These are phyloP conservation scores for Erythrophleum ivorense DNA, from an alignment of 331 rosid species.

Conservation along the genomic window DNA sequence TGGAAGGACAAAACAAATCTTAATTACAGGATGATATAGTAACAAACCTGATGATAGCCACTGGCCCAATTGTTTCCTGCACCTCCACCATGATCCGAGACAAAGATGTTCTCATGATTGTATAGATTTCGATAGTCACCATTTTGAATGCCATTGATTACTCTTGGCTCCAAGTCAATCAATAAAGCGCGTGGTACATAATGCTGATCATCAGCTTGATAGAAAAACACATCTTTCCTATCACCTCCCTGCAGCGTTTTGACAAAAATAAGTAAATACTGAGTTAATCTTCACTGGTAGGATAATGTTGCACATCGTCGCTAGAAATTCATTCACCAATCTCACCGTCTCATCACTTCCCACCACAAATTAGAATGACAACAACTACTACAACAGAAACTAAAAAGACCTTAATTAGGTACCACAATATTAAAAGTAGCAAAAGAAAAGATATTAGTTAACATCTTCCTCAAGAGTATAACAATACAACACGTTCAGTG, in stretches of 20 bases:
- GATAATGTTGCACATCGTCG: neutral
- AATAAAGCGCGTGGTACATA: constrained; percentile 91
- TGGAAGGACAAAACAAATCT: constrained; percentile 5
- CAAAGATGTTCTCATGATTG: constrained; percentile 91
- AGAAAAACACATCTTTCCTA: constrained; percentile 93
- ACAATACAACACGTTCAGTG: neutral
- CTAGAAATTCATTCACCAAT: neutral
- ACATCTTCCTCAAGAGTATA: neutral
- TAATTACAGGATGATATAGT: constrained; percentile 6
- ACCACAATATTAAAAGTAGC: neutral
- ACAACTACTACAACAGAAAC: neutral
- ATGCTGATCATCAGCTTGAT: constrained; percentile 99
- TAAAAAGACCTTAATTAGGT: neutral
- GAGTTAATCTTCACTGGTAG: constrained; percentile 9
- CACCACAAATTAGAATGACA: neutral
- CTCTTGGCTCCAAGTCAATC: constrained; percentile 97
- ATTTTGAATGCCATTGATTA: constrained; percentile 95
- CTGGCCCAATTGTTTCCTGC: constrained; percentile 99
- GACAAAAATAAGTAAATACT: constrained; percentile 19
- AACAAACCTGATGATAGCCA: constrained; percentile 90
- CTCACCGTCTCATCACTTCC: neutral
- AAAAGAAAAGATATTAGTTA: neutral
- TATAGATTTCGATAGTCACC: constrained; percentile 92
- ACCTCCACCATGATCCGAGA: constrained; percentile 97
- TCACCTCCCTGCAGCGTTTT: constrained; percentile 89